Conservation (phyloP, 495 filamentous ascomycete genomes). For the Rusavskia elegans region DNA sequence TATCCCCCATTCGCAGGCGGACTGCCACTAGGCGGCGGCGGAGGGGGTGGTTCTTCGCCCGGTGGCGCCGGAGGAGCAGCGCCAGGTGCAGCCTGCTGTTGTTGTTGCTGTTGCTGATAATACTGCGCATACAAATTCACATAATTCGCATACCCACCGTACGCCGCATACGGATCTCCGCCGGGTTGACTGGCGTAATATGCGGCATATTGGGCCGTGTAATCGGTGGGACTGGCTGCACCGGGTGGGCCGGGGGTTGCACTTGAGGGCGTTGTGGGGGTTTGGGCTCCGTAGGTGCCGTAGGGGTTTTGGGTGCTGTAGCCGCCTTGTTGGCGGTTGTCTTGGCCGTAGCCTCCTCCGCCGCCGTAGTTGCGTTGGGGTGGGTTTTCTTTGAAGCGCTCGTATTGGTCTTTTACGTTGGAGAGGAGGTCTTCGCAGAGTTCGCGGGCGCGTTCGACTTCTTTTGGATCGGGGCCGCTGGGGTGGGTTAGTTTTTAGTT, state of each 20-base stretch:
- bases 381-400: slow-evolving; percentile 74
- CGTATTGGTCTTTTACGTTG: slow-evolving; percentile 74
- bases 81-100: slow-evolving; percentile 25
- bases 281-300: slow-evolving; percentile 23
- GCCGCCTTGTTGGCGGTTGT: neutral
- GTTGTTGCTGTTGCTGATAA: slow-evolving; percentile 52
- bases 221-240: slow-evolving; percentile 33
- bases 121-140: slow-evolving; percentile 46
- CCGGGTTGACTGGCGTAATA: slow-evolving; percentile 43
- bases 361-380: slow-evolving; percentile 45
- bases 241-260: slow-evolving; percentile 26
- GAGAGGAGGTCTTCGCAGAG: slow-evolving; percentile 73
- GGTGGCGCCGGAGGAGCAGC: slow-evolving; percentile 44
- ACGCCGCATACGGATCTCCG: slow-evolving; percentile 77
- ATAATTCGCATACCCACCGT: slow-evolving; percentile 75
- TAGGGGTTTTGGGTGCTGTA: slow-evolving; percentile 8
- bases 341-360: slow-evolving; percentile 10
- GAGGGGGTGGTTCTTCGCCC: slow-evolving; percentile 45
- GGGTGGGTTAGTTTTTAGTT: slow-evolving; percentile 24
- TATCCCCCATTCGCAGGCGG: slow-evolving; percentile 43
- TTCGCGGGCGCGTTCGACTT: slow-evolving; percentile 75
- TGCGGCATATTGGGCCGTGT: slow-evolving; percentile 72
- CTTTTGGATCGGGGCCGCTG: slow-evolving; percentile 72
- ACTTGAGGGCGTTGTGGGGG: slow-evolving; percentile 6
- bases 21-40: slow-evolving; percentile 28